Evolutionary conservation across 2,329 filamentous ascomycete genomes (phyloP), one percentile per base, ranked within the genome.

Genomic region (Teratosphaeria viscida): DNA sequence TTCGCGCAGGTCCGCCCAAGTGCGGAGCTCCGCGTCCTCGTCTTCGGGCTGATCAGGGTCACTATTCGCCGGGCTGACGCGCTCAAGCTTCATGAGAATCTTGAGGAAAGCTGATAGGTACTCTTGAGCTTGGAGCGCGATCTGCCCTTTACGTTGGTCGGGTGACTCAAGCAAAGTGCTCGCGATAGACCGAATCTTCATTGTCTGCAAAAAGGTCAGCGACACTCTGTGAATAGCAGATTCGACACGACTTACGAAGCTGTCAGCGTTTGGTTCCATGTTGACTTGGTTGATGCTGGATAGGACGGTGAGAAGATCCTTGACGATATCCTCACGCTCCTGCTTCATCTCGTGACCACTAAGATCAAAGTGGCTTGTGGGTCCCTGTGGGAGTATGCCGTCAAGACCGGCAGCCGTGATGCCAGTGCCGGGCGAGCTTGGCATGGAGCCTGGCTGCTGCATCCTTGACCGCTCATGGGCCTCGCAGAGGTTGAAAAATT

Each of bases 131-230:
- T 84, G 80, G 35, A 79, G 70, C 16, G 80, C 78, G 1, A 82
- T 70, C 26, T 76, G 75, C 43, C 81, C 78, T 66, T 82, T 82
- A 29, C 78, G 74, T 52, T 78, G 74, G 55, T 79, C 77, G 1
- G 83, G 81, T 1, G 79, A 77, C 62, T 88, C 85, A 55, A 95
- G 81, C 7, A 95, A 79, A 0, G 90, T 94, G 32, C 86, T 87
- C 1, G 90, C 90, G 47, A 95, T 87, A 69, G 89, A 87, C 10
- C 90, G 87, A 65, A 95, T 89, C 77, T 95, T 95, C 76, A 85
- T 85, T 68, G 89, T 90, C 82, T 84, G 71, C 6, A 59, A 54
- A 52, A 32, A 16, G 12, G 27, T 52, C 19, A 49, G 39, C 56
- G n/a, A 4, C 19, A 11, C 3, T 27, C 23, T 34, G 10, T 12